phyloP scores from a whole-genome alignment of 1,139 yeast species.

The Geotrichum citri-aurantii region DNA sequence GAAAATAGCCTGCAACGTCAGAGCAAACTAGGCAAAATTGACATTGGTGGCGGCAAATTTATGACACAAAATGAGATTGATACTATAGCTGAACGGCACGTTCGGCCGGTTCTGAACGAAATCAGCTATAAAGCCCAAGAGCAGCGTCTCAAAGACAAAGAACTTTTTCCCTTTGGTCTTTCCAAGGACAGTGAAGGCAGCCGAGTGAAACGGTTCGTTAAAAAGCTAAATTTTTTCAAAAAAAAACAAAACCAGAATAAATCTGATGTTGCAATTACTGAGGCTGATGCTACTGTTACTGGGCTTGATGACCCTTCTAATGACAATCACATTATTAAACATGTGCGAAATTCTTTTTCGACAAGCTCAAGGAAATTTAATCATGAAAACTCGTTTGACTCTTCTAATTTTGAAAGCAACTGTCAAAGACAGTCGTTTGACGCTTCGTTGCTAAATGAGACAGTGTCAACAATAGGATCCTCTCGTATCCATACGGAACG shows the following conservation, averaged over 20 bases:
- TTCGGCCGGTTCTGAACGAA: slow-evolving; percentile 75
- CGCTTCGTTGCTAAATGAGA: neutral
- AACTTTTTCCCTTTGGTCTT: slow-evolving; percentile 26
- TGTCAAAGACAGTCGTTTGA: neutral
- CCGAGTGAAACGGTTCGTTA: neutral
- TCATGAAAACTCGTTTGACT: neutral
- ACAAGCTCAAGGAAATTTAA: neutral
- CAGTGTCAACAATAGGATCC: neutral
- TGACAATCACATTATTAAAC: neutral
- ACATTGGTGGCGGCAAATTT: slow-evolving; percentile 84
- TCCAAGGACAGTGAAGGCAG: neutral
- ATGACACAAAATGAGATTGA: slow-evolving; percentile 73
- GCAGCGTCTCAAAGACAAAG: slow-evolving; percentile 66
- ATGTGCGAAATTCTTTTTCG: neutral
- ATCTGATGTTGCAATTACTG: neutral
- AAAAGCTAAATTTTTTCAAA: neutral
- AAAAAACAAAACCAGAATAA: neutral
- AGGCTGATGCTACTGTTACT: neutral
- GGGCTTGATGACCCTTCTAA: neutral
- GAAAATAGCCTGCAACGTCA: slow-evolving; percentile 36
- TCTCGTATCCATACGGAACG: neutral
- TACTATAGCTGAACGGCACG: slow-evolving; percentile 72
- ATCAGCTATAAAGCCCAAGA: slow-evolving; percentile 62
- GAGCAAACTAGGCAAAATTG: slow-evolving; percentile 47
- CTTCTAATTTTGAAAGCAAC: neutral